A percentile compares a stretch with the other conserved stretches of the same genome.
phyloP scores from a whole-genome alignment of 345 rosid genomes.

The Salix koriyanagi region DNA sequence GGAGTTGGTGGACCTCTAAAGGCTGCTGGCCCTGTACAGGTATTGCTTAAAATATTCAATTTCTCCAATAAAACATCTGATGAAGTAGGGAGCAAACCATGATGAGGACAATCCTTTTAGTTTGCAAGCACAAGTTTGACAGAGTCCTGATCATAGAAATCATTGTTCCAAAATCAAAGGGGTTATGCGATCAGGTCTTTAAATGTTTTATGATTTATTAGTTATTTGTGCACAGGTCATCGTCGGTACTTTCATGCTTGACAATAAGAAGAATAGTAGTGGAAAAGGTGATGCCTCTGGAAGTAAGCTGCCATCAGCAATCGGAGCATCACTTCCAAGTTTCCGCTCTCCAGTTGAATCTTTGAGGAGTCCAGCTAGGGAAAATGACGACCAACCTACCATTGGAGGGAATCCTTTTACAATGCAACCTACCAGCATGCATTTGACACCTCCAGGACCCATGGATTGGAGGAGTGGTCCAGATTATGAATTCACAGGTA shows the following conservation, averaged over 20 bases:
- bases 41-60: constrained; percentile 12
- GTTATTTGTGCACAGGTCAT: constrained; percentile 43
- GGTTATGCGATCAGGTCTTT: background rate
- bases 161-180: background rate
- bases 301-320: constrained; percentile 50
- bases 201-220: background rate
- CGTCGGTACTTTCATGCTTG: constrained; percentile 59
- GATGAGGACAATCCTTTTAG: background rate
- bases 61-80: background rate
- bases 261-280: constrained; percentile 37
- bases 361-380: constrained; percentile 41
- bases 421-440: constrained; percentile 48
- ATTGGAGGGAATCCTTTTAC: constrained; percentile 51
- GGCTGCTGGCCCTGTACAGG: constrained; percentile 96
- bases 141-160: background rate
- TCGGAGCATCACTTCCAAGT: constrained; percentile 38
- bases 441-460: constrained; percentile 34
- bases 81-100: background rate
- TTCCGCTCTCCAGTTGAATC: constrained; percentile 43
- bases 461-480: constrained; percentile 47
- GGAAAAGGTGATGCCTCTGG: constrained; percentile 50
- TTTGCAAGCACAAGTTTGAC: background rate
- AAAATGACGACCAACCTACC: constrained; percentile 40
- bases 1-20: constrained; percentile 77
- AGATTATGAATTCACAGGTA: constrained; percentile 61